Base-by-base conservation (phyloP, 257 asterid genomes). In the Orobanche coerulescens region DNA sequence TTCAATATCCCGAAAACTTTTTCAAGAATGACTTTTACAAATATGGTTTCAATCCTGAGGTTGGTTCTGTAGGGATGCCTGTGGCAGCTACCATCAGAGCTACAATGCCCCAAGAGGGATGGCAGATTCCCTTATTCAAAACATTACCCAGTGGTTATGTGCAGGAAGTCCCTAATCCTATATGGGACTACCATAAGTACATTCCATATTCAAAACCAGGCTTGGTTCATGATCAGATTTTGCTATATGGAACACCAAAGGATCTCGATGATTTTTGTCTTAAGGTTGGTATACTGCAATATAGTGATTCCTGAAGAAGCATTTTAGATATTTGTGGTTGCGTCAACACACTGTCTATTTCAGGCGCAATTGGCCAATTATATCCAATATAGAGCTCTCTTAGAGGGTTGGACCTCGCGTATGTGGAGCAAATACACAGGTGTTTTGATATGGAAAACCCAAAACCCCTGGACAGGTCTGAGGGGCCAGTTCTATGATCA, bases 341-440 rank as follows among this genome's bases (percentile, higher is more conserved):
- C 24, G 25, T 60, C 66, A 30, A 68, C 53, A 18, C 65, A 42
- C 34, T 46, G 14, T 60, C 62, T 54, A 18, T 79, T 75, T 54
- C 87, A 92, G 98, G 98, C 98, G 12, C 98, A 92, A 69, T 48
- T 92, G 75, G 95, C 68, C 69, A 92, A 86, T 71, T 92, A 88
- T 70, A 79, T 86, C 76, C 98, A 92, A 54, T 92, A 88, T 62
- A 84, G 95, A 84, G 97, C 97, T 81, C 95, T 92, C 34, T 78
- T 92, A 55, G 98, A 92, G 76, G 98, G 98, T 40, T 92, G 96
- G 94, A 84, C 95, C 31, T 88, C 98, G 6, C 95, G 81, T 1
- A 92, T 92, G 98, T 92, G 98, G 98, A 86, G 65, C 78, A 92
- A 84, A 77, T 88, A 86, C 77, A 92, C 98, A 4, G 98, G 97